Evolutionary conservation across 1,284 basidiomycete genomes (phyloP), one percentile per base, ranked within the genome.

Genomic region (Puccinia triticina): DNA sequence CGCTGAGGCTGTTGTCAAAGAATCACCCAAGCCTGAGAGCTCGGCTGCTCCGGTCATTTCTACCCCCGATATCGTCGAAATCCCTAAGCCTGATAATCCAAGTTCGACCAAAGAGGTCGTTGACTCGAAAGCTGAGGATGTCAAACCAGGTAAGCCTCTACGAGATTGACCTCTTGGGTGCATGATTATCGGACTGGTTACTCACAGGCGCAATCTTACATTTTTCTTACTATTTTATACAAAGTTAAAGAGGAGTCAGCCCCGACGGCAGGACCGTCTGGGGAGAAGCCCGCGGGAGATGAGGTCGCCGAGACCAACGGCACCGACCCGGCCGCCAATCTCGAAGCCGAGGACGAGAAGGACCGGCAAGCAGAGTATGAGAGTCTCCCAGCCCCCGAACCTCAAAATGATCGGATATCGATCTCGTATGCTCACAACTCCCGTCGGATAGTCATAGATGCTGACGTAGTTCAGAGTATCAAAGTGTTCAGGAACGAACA

Each of bases 401-500:
- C 87, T 2, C 85, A 86, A 7, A 82, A 87, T 77, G 88, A 90
- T 85, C 86, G 89, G 29, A 86, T 98, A n/a, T 96, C 94, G 18
- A 93, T 98, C 85, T 92, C 96, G 0, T 99, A 96, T 87, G 94
- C 95, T 83, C 92, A 92, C 61, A 94, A 94, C 72, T 92, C 92
- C 82, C 90, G 94, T 82, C 90, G 96, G 53, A 89, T 99, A 69
- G 92, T 96, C 37, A 90, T 98, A 83, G 93, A 98, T 87, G 93
- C 96, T 2, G 92, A 93, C 83, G 91, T 93, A 32, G 93, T 98
- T 50, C 91, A 93, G 66, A 90, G 90, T 82, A 89, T 99, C 81
- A 92, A 90, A 85, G 91, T 99, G 18, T 92, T 91, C 88, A 90
- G 96, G 75, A 90, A 90, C 46, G 93, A 94, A 84, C 94, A 93